Evolutionary conservation across 106 monocot genomes (phyloP).

Genomic region (Narthecium ossifragum): DNA sequence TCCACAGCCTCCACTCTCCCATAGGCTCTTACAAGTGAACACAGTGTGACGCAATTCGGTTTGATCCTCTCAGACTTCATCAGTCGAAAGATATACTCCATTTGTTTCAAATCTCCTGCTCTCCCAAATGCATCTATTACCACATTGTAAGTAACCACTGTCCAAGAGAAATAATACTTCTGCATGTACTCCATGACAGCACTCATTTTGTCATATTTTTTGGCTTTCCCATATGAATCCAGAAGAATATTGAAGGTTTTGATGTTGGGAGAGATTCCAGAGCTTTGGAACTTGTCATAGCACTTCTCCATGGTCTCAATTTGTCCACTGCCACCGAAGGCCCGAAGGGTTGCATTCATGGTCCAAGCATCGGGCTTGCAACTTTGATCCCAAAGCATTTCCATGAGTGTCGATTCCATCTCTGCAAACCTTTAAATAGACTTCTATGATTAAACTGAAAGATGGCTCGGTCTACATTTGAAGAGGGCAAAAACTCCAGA

Average conservation of each 20-base stretch:
- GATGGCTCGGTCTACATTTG: too few relatives aligned
- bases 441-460: too few relatives aligned
- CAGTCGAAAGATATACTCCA: slow-evolving; percentile 86
- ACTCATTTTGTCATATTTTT: slow-evolving; percentile 85
- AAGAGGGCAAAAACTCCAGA: too few relatives aligned
- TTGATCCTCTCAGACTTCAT: slow-evolving; percentile 92
- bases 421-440: slow-evolving; percentile 83
- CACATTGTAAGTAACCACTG: slow-evolving; percentile 91
- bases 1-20: slow-evolving; percentile 55
- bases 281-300: slow-evolving; percentile 83
- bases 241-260: slow-evolving; percentile 97
- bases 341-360: slow-evolving; percentile 92
- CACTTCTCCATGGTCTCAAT: slow-evolving; percentile 94
- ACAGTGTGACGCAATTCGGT: slow-evolving; percentile 83
- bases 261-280: slow-evolving; percentile 79
- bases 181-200: slow-evolving; percentile 99
- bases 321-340: slow-evolving; percentile 89
- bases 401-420: slow-evolving; percentile 75
- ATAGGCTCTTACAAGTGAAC: slow-evolving; percentile 86
- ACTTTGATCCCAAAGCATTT: slow-evolving; percentile 57
- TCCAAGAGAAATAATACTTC: slow-evolving; percentile 90
- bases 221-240: slow-evolving; percentile 86
- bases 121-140: slow-evolving; percentile 95
- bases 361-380: slow-evolving; percentile 98
- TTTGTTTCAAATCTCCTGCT: slow-evolving; percentile 78